A percentile compares a stretch with the other conserved stretches of the same genome.
These are phyloP conservation scores for Bipolaris cookei DNA, from an alignment of 2,329 filamentous ascomycete species.

Conservation along the genomic window DNA sequence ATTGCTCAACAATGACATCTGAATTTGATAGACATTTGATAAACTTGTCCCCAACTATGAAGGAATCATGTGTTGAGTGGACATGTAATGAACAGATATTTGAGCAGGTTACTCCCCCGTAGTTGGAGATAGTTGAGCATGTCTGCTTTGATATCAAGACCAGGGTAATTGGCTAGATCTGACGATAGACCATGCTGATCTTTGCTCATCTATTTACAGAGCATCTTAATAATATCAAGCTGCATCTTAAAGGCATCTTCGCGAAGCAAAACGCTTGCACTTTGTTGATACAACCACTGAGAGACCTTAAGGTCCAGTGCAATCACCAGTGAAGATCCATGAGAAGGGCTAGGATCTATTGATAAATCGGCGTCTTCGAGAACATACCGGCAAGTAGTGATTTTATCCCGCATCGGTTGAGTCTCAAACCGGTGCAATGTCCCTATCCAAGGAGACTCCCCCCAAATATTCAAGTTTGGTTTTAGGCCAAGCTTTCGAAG, in stretches of 20 bases:
- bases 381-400: not conserved
- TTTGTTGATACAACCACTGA: not conserved
- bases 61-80: not conserved
- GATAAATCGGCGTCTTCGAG: not conserved
- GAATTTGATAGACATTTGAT: not conserved
- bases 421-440: too few species aligned
- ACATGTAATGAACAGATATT: not conserved
- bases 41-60: not conserved
- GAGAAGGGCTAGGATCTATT: not conserved
- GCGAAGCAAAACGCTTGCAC: not conserved
- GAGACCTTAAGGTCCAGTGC: not conserved
- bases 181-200: too few species aligned
- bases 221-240: not conserved
- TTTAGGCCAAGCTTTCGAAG: not conserved
- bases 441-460: too few species aligned
- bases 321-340: too few species aligned
- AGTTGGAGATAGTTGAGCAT: not conserved
- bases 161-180: too few species aligned
- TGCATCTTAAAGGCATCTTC: not conserved
- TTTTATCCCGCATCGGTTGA: too few species aligned
- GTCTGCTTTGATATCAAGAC: not conserved
- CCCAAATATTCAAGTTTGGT: not conserved
- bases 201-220: too few species aligned
- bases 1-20: constrained; percentile 5
- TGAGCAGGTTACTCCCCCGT: not conserved